Evolutionary conservation across 1,284 basidiomycete species (phyloP).

Genomic region (Cryptococcus sp.): DNA sequence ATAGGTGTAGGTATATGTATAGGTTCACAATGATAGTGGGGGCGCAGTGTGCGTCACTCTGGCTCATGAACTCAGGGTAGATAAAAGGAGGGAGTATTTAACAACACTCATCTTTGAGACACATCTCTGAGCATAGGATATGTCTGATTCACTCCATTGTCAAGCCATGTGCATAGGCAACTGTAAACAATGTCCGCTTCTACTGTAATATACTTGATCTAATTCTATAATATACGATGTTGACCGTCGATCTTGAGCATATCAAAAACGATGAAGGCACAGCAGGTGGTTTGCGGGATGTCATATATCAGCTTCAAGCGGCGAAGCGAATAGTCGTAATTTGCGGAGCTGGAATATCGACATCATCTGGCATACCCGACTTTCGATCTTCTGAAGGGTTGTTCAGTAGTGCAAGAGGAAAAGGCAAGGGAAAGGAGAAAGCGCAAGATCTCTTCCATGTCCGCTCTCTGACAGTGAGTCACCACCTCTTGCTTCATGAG

Average conservation of each 20-base stretch:
- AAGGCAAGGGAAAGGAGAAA: slow-evolving; percentile 35
- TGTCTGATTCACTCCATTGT: no score
- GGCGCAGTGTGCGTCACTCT: no score
- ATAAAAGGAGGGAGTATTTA: no score
- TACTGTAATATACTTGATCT: no score
- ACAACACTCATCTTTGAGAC: no score
- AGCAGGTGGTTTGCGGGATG: slow-evolving; percentile 2
- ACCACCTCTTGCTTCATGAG: slow-evolving; percentile 4
- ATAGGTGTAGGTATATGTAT: no score
- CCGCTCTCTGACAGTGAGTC: slow-evolving; percentile 75
- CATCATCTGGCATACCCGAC: slow-evolving; percentile 85
- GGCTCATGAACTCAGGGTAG: no score
- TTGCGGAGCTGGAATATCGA: slow-evolving; percentile 87
- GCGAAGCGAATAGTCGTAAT: slow-evolving; percentile 79
- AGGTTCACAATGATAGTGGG: no score
- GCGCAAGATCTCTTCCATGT: slow-evolving; percentile 84
- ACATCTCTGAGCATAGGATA: no score
- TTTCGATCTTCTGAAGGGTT: slow-evolving; percentile 80
- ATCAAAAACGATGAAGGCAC: background rate
- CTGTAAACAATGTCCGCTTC: no score
- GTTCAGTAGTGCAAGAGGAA: slow-evolving; percentile 59
- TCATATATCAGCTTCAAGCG: slow-evolving; percentile 1
- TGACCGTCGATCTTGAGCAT: background rate
- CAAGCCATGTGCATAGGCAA: no score
- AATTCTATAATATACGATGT: no score